These are phyloP conservation scores for Stagonosporopsis tanaceti DNA, from an alignment of 2,329 filamentous ascomycete species.

Conservation along the genomic window DNA sequence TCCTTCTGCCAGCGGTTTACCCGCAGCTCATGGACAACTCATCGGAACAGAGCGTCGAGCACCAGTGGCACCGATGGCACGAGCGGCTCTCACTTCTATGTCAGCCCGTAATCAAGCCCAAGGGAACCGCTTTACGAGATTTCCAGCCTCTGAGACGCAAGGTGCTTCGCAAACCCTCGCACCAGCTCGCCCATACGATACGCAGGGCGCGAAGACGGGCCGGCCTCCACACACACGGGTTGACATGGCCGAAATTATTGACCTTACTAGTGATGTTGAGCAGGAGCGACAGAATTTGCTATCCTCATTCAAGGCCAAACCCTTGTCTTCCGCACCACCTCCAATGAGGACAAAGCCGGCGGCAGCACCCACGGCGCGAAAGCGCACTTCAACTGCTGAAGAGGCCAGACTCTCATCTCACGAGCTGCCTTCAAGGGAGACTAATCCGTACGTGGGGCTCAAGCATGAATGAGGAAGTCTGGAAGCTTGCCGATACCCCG, in stretches of 20 bases:
- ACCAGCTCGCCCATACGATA: neutral
- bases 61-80: neutral
- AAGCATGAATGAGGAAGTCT: neutral
- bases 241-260: conserved; percentile 18
- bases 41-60: neutral
- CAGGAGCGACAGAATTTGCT: conserved; percentile 25
- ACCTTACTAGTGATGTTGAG: conserved; percentile 28
- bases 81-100: neutral
- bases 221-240: neutral
- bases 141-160: neutral
- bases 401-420: neutral
- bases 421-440: neutral
- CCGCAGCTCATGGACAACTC: neutral
- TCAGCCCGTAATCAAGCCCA: neutral
- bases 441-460: conserved; percentile 2
- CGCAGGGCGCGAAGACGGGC: neutral
- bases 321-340: neutral
- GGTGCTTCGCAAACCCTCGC: neutral
- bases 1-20: neutral
- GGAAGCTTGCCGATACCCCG: neutral
- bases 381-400: neutral
- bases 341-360: neutral
- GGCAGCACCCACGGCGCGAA: neutral
- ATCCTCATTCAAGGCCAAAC: conserved; percentile 20
- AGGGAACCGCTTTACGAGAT: neutral